phyloP scores from a whole-genome alignment of 257 asterid species.

The Leptodermis oblonga region DNA sequence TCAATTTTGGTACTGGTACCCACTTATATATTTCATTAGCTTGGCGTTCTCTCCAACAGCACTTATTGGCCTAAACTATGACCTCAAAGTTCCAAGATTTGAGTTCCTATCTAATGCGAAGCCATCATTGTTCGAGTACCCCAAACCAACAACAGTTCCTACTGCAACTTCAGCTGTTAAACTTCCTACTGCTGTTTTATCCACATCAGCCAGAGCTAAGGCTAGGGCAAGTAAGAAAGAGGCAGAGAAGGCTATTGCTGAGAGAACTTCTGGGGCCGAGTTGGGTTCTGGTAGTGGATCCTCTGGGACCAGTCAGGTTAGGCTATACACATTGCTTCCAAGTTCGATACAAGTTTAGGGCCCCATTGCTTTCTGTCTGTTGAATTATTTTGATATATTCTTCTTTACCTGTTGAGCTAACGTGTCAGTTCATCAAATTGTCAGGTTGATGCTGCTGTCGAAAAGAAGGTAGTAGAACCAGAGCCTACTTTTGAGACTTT shows the following conservation, averaged over 20 bases:
- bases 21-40: conserved; percentile 86
- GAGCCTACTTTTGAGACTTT: conserved; percentile 75
- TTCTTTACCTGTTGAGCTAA: background rate
- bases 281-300: conserved; percentile 31
- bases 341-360: background rate
- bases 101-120: conserved; percentile 90
- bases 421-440: conserved; percentile 8
- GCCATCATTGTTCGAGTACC: conserved; percentile 87
- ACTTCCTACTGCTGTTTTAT: conserved; percentile 87
- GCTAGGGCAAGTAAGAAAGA: conserved; percentile 86
- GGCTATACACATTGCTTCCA: background rate
- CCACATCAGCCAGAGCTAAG: conserved; percentile 89
- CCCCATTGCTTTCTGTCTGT: background rate
- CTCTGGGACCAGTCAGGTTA: conserved; percentile 84
- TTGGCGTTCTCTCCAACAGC: conserved; percentile 97
- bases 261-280: conserved; percentile 48
- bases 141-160: conserved; percentile 79
- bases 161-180: conserved; percentile 73
- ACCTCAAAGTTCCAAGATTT: conserved; percentile 87
- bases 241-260: conserved; percentile 67
- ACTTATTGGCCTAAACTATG: conserved; percentile 77
- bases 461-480: conserved; percentile 68
- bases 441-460: conserved; percentile 63
- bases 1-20: conserved; percentile 99
- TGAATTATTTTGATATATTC: background rate